These are phyloP conservation scores for Yamadazyma triangularis DNA, from an alignment of 1,139 yeast species.

Conservation along the genomic window DNA sequence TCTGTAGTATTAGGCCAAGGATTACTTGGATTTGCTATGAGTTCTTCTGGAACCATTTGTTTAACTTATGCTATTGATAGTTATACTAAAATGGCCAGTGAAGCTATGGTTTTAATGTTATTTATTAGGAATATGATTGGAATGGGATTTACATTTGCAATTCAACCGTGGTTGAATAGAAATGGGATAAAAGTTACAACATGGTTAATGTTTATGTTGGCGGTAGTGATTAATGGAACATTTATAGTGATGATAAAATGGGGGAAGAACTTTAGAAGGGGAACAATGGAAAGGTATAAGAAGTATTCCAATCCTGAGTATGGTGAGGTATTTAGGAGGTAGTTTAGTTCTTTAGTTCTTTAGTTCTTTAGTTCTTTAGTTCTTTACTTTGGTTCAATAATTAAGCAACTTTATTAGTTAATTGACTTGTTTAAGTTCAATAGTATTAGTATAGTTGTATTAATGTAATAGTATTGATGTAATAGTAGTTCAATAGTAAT, in stretches of 20 bases:
- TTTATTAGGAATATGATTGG: conserved; percentile 45
- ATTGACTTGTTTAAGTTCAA: no score
- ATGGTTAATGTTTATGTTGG: conserved; percentile 44
- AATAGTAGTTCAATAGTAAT: no score
- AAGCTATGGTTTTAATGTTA: conserved; percentile 47
- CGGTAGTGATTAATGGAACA: conserved; percentile 37
- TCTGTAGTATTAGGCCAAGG: conserved; percentile 48
- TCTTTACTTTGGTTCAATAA: no score
- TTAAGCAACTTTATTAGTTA: no score
- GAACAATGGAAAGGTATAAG: conserved; percentile 20
- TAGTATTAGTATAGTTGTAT: no score
- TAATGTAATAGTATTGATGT: no score
- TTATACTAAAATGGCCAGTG: conserved; percentile 52
- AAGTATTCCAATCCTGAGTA: conserved; percentile 14
- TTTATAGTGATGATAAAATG: conserved; percentile 29
- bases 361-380: no score
- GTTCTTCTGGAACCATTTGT: conserved; percentile 50
- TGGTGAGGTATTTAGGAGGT: conserved; percentile 9
- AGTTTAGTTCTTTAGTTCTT: no score
- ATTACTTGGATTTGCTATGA: conserved; percentile 53
- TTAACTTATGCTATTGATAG: conserved; percentile 55
- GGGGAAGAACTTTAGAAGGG: conserved; percentile 35
- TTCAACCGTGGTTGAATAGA: conserved; percentile 41
- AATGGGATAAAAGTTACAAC: conserved; percentile 34
- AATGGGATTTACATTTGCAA: conserved; percentile 40